These are phyloP conservation scores for Oxytropis ochrocephala DNA, from an alignment of 306 rosid genomes.

Conservation along the genomic window DNA sequence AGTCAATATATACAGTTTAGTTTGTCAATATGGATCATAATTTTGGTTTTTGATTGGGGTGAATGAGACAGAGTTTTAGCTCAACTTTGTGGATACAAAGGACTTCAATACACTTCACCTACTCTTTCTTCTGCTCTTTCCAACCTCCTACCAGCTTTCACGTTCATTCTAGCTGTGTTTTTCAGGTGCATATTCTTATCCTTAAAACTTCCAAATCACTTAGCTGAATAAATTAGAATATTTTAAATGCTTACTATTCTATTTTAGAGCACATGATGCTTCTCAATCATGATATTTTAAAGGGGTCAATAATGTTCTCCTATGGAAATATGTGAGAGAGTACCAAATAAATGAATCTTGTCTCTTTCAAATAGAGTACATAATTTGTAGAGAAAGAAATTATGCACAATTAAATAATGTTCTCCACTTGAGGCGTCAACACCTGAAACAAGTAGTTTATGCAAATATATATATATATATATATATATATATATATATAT, in stretches of 20 bases:
- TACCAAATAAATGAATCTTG: no score
- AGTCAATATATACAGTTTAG: no score
- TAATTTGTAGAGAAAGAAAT: no score
- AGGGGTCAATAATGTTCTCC: no score
- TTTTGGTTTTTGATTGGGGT: neutral
- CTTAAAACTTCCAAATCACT: neutral
- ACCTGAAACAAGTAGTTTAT: no score
- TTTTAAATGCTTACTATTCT: neutral
- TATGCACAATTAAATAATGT: no score
- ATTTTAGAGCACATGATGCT: neutral
- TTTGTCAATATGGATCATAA: neutral
- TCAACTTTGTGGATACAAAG: slow-evolving; percentile 35
- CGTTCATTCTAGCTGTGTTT: slow-evolving; percentile 50
- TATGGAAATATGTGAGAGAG: no score
- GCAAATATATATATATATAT: no score
- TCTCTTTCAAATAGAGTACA: no score
- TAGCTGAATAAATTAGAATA: neutral
- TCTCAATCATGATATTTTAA: no score
- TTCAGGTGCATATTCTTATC: slow-evolving; percentile 35
- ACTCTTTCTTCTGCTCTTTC: slow-evolving; percentile 37
- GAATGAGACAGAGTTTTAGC: slow-evolving; percentile 23
- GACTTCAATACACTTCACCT: slow-evolving; percentile 47
- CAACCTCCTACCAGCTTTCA: slow-evolving; percentile 49
- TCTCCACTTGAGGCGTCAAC: no score
- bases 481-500: no score